Conservation (phyloP, 2,329 filamentous ascomycete species). For the Byssochlamys sp. region DNA sequence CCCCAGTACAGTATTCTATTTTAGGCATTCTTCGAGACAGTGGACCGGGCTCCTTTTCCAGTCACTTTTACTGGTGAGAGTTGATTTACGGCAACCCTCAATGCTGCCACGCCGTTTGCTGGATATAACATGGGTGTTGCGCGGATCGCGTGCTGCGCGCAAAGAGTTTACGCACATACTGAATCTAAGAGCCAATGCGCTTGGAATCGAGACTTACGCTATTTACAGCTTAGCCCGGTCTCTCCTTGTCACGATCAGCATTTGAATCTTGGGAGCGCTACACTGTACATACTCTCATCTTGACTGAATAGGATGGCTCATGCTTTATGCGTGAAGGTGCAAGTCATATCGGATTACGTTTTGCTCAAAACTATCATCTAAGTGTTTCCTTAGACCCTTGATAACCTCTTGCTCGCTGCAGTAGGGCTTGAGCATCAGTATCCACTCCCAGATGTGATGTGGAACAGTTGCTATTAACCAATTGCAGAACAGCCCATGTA, state of each 20-base stretch:
- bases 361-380: not conserved
- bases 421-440: not conserved
- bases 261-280: not conserved
- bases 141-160: not conserved
- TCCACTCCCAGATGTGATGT: not conserved
- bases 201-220: not conserved
- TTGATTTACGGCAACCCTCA: too few species aligned
- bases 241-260: not conserved
- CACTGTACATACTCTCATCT: not conserved
- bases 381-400: not conserved
- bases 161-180: not conserved
- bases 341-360: not conserved
- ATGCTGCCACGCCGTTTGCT: not conserved
- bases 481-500: not conserved
- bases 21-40: not conserved
- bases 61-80: not conserved
- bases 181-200: not conserved
- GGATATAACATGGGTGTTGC: not conserved
- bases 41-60: not conserved
- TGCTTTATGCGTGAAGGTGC: not conserved
- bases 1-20: not conserved
- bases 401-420: not conserved
- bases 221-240: not conserved
- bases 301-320: not conserved
- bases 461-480: not conserved